A percentile compares a stretch with the other conserved stretches of the same genome.
Conservation (phyloP, 1,284 basidiomycete genomes). For the Ganoderma resinaceum region DNA sequence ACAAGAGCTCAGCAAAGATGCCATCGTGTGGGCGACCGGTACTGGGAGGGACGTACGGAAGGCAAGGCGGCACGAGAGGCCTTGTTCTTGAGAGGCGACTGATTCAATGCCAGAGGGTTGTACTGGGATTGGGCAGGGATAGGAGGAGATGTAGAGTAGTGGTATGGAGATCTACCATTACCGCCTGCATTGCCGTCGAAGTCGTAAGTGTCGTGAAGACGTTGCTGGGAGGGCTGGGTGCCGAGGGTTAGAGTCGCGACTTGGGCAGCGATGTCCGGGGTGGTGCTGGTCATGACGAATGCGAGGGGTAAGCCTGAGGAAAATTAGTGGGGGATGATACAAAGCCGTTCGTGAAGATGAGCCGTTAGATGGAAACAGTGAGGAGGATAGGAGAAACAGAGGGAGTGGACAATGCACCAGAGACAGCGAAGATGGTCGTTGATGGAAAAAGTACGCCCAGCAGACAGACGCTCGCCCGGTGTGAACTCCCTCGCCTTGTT, state of each 20-base stretch:
- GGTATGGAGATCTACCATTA: conserved; percentile 65
- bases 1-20: conserved; percentile 22
- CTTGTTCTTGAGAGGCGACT: conserved; percentile 79
- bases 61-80: conserved; percentile 71
- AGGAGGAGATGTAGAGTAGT: conserved; percentile 72
- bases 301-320: conserved; percentile 23
- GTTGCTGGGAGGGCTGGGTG: conserved; percentile 67
- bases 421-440: conserved; percentile 36
- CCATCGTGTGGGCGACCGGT: conserved; percentile 26
- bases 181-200: conserved; percentile 64
- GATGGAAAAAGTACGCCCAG: conserved; percentile 36
- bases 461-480: conserved; percentile 29
- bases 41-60: conserved; percentile 55
- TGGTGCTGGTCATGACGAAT: conserved; percentile 70
- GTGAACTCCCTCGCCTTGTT: conserved; percentile 28
- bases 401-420: conserved; percentile 35
- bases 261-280: conserved; percentile 72
- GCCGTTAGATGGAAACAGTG: conserved; percentile 37
- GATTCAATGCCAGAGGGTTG: conserved; percentile 64
- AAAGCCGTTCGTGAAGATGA: conserved; percentile 37
- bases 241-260: conserved; percentile 62
- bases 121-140: conserved; percentile 70
- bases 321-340: conserved; percentile 32
- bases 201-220: conserved; percentile 86
- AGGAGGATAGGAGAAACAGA: conserved; percentile 32